A percentile compares a stretch with the other conserved stretches of the same genome.
Evolutionary conservation across 1,284 basidiomycete species (phyloP).

Genomic region (Sanghuangporus baumii): DNA sequence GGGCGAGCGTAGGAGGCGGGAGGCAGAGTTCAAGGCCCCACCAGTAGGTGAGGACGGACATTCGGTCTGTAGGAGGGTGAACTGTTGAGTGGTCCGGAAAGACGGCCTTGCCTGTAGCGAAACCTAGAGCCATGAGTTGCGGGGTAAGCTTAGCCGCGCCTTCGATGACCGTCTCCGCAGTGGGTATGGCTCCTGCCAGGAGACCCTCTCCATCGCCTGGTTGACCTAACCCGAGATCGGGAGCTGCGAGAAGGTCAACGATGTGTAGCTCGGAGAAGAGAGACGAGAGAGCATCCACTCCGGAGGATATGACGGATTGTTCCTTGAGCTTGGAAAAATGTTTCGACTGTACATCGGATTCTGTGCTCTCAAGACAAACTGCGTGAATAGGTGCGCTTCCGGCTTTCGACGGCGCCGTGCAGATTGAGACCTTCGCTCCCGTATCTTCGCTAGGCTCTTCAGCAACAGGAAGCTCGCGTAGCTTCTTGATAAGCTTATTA

Average conservation of each 20-base stretch:
- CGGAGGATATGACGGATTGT: conserved; percentile 39
- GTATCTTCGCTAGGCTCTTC: conserved; percentile 28
- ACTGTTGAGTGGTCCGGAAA: conserved; percentile 65
- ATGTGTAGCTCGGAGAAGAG: conserved; percentile 53
- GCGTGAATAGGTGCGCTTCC: conserved; percentile 59
- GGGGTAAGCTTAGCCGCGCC: conserved; percentile 69
- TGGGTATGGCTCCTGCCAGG: conserved; percentile 67
- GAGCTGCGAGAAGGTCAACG: conserved; percentile 47
- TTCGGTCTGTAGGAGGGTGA: conserved; percentile 67
- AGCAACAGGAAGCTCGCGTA: conserved; percentile 45
- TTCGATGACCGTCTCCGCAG: conserved; percentile 59
- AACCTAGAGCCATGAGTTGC: conserved; percentile 70
- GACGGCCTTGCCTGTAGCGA: conserved; percentile 61
- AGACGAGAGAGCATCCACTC: conserved; percentile 43
- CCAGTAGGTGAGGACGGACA: conserved; percentile 80
- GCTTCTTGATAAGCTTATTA: conserved; percentile 61
- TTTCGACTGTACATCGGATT: conserved; percentile 51
- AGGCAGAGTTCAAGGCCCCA: conserved; percentile 75
- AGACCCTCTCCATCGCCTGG: conserved; percentile 51
- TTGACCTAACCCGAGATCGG: conserved; percentile 57
- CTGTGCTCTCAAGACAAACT: conserved; percentile 59
- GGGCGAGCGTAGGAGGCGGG: conserved; percentile 58
- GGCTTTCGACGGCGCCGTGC: conserved; percentile 21
- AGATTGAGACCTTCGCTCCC: conserved; percentile 18
- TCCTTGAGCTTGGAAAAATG: conserved; percentile 43